Conservation (phyloP, 2,329 filamentous ascomycete species). For the Botryotinia convoluta region DNA sequence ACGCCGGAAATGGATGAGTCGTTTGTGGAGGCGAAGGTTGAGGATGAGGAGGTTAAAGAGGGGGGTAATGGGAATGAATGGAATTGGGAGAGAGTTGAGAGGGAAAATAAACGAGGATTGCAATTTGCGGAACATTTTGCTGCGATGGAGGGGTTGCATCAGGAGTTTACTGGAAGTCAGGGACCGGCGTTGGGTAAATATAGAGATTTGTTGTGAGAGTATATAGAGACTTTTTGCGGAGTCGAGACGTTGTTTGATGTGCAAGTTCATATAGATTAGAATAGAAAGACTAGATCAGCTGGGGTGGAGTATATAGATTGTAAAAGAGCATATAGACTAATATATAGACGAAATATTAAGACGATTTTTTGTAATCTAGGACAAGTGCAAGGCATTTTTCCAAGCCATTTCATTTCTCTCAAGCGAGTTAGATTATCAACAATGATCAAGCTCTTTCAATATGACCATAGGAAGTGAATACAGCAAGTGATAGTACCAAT, state of each 20-base stretch:
- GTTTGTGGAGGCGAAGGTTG: slow-evolving; percentile 11
- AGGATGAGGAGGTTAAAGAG: slow-evolving; percentile 17
- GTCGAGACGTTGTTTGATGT: not conserved
- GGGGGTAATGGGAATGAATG: slow-evolving; percentile 39
- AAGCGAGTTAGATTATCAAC: not conserved
- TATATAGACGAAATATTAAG: not conserved
- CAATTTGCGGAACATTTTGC: slow-evolving; percentile 55
- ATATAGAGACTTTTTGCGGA: not conserved
- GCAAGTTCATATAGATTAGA: not conserved
- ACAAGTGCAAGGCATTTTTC: not conserved
- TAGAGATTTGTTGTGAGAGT: slow-evolving; percentile 33
- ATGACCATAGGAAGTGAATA: not conserved
- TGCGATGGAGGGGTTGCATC: slow-evolving; percentile 52
- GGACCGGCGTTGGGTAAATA: slow-evolving; percentile 37
- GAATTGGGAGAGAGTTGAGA: slow-evolving; percentile 59
- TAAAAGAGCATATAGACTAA: not conserved
- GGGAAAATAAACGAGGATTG: slow-evolving; percentile 54
- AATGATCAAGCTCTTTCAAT: not conserved
- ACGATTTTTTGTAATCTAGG: not conserved
- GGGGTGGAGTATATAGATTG: not conserved
- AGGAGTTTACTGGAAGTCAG: slow-evolving; percentile 37
- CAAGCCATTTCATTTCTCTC: not conserved
- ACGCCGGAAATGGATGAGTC: slow-evolving; percentile 26
- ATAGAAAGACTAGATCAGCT: not conserved
- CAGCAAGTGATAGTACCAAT: not conserved